These are phyloP conservation scores for Pichia sp. DNA, from an alignment of 1,139 yeast species.

Conservation along the genomic window DNA sequence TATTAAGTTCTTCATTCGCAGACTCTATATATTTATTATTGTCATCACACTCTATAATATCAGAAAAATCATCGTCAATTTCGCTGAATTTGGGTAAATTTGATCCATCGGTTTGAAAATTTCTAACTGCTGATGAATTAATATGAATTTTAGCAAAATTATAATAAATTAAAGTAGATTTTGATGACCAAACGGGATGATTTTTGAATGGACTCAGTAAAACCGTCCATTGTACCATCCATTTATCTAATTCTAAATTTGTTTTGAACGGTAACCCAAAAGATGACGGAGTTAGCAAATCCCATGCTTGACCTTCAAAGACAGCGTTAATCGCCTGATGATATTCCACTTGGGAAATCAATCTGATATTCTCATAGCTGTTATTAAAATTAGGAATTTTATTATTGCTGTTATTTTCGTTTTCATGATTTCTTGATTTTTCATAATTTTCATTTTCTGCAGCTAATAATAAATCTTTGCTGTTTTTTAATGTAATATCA, in stretches of 20 bases:
- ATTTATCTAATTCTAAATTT: constrained; percentile 60
- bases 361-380: constrained; percentile 45
- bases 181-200: constrained; percentile 65
- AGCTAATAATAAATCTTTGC: constrained; percentile 34
- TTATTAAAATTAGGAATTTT: constrained; percentile 3
- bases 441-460: constrained; percentile 5
- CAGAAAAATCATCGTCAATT: constrained; percentile 23
- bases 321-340: constrained; percentile 60
- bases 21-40: constrained; percentile 3
- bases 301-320: constrained; percentile 59
- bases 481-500: constrained; percentile 40
- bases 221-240: constrained; percentile 83
- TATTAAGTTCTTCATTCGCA: constrained; percentile 8
- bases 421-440: background rate
- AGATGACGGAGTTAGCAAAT: constrained; percentile 49
- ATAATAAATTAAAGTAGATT: constrained; percentile 62
- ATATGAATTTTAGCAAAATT: constrained; percentile 73
- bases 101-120: constrained; percentile 33
- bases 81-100: constrained; percentile 39
- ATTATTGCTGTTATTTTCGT: background rate
- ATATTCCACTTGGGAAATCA: constrained; percentile 69
- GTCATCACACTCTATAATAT: constrained; percentile 13
- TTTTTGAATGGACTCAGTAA: constrained; percentile 50
- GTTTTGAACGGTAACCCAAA: constrained; percentile 65
- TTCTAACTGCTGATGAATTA: constrained; percentile 50